Percentiles rank a stretch among this genome's conserved stretches.
Conservation (phyloP, 257 asterid genomes). For the Nicotiana otophora region DNA sequence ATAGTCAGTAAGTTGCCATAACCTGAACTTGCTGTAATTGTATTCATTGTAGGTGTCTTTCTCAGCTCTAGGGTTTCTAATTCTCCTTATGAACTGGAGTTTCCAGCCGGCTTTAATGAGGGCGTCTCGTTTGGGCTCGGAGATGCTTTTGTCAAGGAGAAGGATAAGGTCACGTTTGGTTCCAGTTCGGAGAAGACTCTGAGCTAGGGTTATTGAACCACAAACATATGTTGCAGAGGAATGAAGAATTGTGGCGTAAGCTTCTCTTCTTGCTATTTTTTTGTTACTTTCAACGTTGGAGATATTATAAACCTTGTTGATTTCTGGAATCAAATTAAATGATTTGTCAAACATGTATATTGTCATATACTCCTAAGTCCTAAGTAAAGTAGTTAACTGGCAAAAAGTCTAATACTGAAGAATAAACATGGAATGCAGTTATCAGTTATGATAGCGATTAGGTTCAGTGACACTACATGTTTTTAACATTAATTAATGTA, state of each 20-base stretch:
- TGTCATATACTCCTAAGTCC: too few species aligned
- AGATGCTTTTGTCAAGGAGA: conserved; percentile 56
- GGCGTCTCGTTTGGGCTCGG: conserved; percentile 42
- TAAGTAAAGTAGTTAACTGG: too few species aligned
- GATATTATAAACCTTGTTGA: conserved; percentile 34
- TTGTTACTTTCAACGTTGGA: conserved; percentile 26
- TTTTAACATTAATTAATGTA: too few species aligned
- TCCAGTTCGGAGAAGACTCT: conserved; percentile 50
- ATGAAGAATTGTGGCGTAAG: conserved; percentile 76
- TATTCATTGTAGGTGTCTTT: conserved; percentile 65
- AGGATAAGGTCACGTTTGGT: conserved; percentile 68
- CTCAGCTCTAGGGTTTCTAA: conserved; percentile 75
- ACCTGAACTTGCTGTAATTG: conserved; percentile 78
- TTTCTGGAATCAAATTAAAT: conserved; percentile 12
- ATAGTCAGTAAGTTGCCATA: conserved; percentile 80
- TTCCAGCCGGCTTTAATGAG: conserved; percentile 72
- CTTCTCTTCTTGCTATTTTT: conserved; percentile 33
- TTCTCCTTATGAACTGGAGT: conserved; percentile 55
- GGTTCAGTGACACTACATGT: too few species aligned
- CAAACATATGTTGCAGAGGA: conserved; percentile 71
- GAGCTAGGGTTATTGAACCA: conserved; percentile 78
- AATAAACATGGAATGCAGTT: too few species aligned
- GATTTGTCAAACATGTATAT: too few species aligned
- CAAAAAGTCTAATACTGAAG: too few species aligned
- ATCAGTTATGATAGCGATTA: too few species aligned